These are phyloP conservation scores for Cladorrhinum samala DNA, from an alignment of 495 filamentous ascomycete genomes.

Conservation along the genomic window DNA sequence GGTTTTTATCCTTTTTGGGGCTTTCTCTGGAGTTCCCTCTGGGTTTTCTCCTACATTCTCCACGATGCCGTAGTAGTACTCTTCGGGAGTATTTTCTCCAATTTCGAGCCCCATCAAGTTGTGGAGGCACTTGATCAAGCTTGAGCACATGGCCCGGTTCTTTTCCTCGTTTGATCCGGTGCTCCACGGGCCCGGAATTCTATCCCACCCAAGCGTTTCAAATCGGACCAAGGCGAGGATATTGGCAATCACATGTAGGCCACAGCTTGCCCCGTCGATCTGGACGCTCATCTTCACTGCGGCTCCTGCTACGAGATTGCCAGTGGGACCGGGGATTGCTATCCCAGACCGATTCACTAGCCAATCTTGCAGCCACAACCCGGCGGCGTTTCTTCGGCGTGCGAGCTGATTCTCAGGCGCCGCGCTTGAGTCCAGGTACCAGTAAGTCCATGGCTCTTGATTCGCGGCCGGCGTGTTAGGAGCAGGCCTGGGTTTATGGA, in stretches of 20 bases:
- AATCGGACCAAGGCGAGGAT: conserved; percentile 13
- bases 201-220: conserved; percentile 13
- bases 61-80: not conserved
- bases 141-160: not conserved
- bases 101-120: not conserved
- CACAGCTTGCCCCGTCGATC: conserved; percentile 9
- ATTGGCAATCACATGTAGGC: conserved; percentile 14
- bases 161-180: not conserved
- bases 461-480: too few relatives aligned
- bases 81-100: not conserved
- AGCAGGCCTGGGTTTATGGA: too few relatives aligned
- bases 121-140: not conserved
- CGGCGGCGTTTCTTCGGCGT: too few relatives aligned
- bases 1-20: not conserved
- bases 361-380: too few relatives aligned
- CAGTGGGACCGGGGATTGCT: not conserved
- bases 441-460: too few relatives aligned
- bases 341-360: not conserved
- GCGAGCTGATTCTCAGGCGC: too few relatives aligned
- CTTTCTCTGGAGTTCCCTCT: not conserved
- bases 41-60: too few relatives aligned
- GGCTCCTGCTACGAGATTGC: too few relatives aligned
- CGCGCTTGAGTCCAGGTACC: too few relatives aligned
- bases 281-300: conserved; percentile 1
- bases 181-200: not conserved